Percentiles rank a stretch among this genome's conserved stretches.
phyloP scores from a whole-genome alignment of 2,329 filamentous ascomycete species.

The Calonectria pseudoreteaudii region DNA sequence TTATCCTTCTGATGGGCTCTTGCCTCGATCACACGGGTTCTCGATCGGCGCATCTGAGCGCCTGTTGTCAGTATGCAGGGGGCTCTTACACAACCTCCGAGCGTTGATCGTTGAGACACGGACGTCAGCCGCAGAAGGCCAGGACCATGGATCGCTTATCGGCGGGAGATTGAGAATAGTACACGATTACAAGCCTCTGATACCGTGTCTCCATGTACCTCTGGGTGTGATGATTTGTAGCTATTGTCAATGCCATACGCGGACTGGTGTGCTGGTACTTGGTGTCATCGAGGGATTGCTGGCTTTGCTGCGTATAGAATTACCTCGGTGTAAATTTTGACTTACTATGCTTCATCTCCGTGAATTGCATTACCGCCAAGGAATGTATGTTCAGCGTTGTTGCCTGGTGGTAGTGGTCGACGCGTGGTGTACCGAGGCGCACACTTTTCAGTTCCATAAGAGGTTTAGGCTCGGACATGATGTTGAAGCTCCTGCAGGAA shows the following conservation, averaged over 20 bases:
- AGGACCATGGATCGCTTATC: not conserved
- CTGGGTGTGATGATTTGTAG: not conserved
- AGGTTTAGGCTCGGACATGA: not conserved
- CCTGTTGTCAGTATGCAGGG: not conserved
- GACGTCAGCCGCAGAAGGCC: not conserved
- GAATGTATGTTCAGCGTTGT: not conserved
- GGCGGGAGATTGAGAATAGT: not conserved
- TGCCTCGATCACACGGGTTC: not conserved
- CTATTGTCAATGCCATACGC: not conserved
- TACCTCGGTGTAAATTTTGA: not conserved
- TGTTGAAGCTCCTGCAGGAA: not conserved
- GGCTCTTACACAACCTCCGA: not conserved
- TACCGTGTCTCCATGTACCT: not conserved
- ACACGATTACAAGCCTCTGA: not conserved
- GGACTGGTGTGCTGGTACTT: not conserved
- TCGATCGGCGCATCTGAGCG: not conserved
- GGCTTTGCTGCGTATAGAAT: not conserved
- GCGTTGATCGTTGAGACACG: not conserved
- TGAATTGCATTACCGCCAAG: not conserved
- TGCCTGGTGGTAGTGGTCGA: not conserved
- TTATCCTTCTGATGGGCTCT: not conserved
- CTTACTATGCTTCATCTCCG: not conserved
- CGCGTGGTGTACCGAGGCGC: not conserved
- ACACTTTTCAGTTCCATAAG: not conserved
- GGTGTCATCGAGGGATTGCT: not conserved